These are phyloP conservation scores for Tuber borchii DNA, from an alignment of 495 filamentous ascomycete species.

Conservation along the genomic window DNA sequence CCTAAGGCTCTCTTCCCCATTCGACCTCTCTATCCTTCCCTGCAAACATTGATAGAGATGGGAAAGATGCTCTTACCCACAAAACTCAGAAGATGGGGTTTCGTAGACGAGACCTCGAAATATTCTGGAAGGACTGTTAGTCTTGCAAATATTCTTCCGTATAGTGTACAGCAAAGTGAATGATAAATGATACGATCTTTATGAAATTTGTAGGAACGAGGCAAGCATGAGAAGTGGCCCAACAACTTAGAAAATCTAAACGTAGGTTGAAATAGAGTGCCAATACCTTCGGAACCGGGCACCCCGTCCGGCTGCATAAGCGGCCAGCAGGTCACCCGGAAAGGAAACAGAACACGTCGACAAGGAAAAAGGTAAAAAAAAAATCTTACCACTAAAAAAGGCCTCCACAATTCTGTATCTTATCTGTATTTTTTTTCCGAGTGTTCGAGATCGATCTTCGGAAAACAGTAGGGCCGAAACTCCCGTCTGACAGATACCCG, in stretches of 20 bases:
- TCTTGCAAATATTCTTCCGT: constrained; percentile 13
- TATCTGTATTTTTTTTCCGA: not conserved
- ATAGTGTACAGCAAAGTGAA: constrained; percentile 21
- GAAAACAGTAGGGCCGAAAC: constrained; percentile 32
- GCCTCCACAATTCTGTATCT: not conserved
- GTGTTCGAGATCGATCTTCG: not conserved
- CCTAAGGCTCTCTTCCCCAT: constrained; percentile 32
- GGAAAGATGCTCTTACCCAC: constrained; percentile 28
- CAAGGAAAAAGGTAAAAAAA: constrained; percentile 31
- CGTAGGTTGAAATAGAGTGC: constrained; percentile 37
- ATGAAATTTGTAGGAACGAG: constrained; percentile 19
- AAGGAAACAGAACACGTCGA: constrained; percentile 39
- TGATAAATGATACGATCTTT: constrained; percentile 14
- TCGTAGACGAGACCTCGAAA: not conserved
- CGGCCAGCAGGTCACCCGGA: constrained; percentile 23
- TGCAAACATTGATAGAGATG: constrained; percentile 14
- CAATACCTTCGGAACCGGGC: constrained; percentile 16
- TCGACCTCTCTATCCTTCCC: constrained; percentile 9
- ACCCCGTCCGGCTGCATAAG: constrained; percentile 32
- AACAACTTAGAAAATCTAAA: constrained; percentile 24
- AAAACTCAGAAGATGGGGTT: constrained; percentile 18
- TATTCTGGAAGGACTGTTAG: constrained; percentile 26
- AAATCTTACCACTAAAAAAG: constrained; percentile 26
- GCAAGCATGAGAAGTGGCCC: constrained; percentile 26
- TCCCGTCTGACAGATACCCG: not conserved